Base-by-base conservation (phyloP, 148 eudicot genomes). In the Oxyria digyna region DNA sequence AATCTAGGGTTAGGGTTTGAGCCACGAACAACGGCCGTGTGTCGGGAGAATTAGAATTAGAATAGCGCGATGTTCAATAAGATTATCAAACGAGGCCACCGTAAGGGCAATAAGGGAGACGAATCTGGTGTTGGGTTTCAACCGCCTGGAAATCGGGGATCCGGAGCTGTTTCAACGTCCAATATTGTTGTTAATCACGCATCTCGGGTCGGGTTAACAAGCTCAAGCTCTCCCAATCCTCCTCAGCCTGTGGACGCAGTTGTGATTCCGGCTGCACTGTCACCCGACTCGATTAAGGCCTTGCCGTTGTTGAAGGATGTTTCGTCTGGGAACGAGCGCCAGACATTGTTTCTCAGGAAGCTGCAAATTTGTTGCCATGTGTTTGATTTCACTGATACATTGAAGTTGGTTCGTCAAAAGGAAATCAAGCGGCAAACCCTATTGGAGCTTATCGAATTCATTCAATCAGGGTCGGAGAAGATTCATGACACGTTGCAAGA, bases 381-480 rank as follows among this genome's bases (percentile, higher is more conserved):
- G 2, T 68, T 68, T 14, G 54, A 68, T 68, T 68, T 68, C 37
- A 23, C 55, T 0, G 71, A 68, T 15, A 24, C 71, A 2, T 9
- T 68, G 55, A 68, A 68, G 37, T 43, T 5, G 10, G 71, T 43
- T 24, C 49, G 71, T 3, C 33, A 42, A 9, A 68, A 68, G 37
- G 71, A 68, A 14, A 68, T 68, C 11, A 68, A 68, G 55, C 8
- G 71, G 21, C 71, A 68, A 15, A 68, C 55, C 4, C 3, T 68
- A 12, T 15, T 41, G 24, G 71, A 68, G 54, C 71, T 68, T 17
- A 68, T 68, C 13, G 71, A 68, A 17, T 41, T 68, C 21, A 26
- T 68, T 21, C 71, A 68, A 14, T 68, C 71, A n/a, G 71, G 71
- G 49, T 68, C 71, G 1, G 71, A 12, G 49, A 68, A 68, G 54